Base-by-base conservation (phyloP, 306 rosid genomes). In the Lithocarpus polystachyus region DNA sequence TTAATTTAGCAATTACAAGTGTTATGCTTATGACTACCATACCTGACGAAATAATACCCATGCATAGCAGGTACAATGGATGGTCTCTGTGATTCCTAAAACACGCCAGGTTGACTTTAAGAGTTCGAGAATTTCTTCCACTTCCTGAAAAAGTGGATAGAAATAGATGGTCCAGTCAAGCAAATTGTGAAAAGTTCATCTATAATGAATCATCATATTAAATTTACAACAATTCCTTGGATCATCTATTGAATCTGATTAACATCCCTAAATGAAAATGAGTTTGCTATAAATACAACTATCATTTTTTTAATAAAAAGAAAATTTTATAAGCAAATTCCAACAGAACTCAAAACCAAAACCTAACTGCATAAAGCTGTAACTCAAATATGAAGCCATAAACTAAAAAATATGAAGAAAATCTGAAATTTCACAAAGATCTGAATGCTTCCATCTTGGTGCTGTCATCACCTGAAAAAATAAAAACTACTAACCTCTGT, bases 41-140 rank as follows among this genome's bases (percentile, higher is more conserved):
- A 95, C 99, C 98, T 95, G 99, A 68, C 97, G 98, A 84, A 93
- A 93, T 78, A 95, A 84, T 75, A 95, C 97, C 99, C 99, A 95
- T 79, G 96, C 95, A 90, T 87, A 93, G 87, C 98, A 89, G 71
- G 99, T 93, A 79, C 82, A 82, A 84, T 95, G 99, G 71, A 95
- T 90, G 79, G 99, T 95, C 96, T 95, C 99, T 9, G 92, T 91
- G 82, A 95, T 90, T 68, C 99, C 99, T 80, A 95, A 88, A 85
- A 95, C 94, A 82, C 97, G 97, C 99, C 99, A 95, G 45, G 99
- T 91, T 13, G 98, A 95, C 92, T 91, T 95, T 80, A 95, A 74
- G 62, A 95, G 98, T 86, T 95, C 99, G 43, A 95, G 99, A 81
- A 95, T 89, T 82, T 95, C 97, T 82, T 93, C 99, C 77, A 90